Evolutionary conservation across 2,329 filamentous ascomycete species (phyloP), one percentile per base, ranked within the genome.

Genomic region (Epichloe baconii): DNA sequence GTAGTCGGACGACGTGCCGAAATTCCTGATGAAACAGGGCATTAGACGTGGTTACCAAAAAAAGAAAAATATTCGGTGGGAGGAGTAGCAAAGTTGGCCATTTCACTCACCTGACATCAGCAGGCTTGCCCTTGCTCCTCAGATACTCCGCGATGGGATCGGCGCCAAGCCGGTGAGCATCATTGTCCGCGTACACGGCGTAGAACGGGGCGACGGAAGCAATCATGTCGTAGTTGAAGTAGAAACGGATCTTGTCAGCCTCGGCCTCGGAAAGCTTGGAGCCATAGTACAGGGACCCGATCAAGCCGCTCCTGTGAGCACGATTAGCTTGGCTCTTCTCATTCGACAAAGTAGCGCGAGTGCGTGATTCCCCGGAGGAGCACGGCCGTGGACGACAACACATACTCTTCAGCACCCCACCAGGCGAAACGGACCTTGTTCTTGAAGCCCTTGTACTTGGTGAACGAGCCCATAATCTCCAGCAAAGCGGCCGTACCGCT

Each of bases 211-310:
- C 58, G 3, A 64, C 62, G 15, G 70, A 73, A n/a, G 67, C 71
- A 51, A 85, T 82, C 83, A 86, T 86, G 65, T 86, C 82, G 59
- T 82, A 84, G 68, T 86, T 83, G 62, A 85, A 77, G 68, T 84
- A 83, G 35, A 85, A 78, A 2, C 75, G 72, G 59, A 86, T 79
- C 64, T 79, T 80, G 54, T 76, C 68, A 0, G 65, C 64, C 44
- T 72, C 68, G 2, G 61, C 59, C 21, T 63, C 57, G 11, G 63
- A 59, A 31, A 73, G 64, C 6, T 62, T 60, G 14, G 60, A 52
- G 1, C 63, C 66, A 52, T 72, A 73, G 61, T 70, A 62, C 19
- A 67, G 58, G 5, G 70, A 72, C n/a, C 71, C 72, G 45, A 70
- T 55, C 15, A 73, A 62, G n/a, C 71, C 71, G 38, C 61, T 62